Evolutionary conservation across 768 basidiomycete species (phyloP).

Genomic region (Roridomyces roridus): DNA sequence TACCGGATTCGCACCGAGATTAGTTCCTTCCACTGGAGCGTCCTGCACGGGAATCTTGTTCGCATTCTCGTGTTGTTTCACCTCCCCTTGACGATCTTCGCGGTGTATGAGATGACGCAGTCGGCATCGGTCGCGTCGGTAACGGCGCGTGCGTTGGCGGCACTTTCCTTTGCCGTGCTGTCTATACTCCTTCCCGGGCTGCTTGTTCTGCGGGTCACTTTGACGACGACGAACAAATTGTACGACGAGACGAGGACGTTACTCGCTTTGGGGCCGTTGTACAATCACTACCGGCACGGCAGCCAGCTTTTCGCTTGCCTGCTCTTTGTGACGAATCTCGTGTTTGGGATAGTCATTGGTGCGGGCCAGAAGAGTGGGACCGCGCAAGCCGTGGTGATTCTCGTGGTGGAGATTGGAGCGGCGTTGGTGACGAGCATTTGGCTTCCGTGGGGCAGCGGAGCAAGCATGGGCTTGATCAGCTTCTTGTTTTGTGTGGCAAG

Average conservation of each 20-base stretch:
- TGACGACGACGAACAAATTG: conserved; percentile 85
- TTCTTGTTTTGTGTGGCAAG: conserved; percentile 92
- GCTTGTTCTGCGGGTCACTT: conserved; percentile 77
- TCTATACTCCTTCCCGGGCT: conserved; percentile 79
- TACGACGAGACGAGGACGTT: conserved; percentile 95
- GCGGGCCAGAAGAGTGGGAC: conserved; percentile 91
- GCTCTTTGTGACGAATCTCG: conserved; percentile 81
- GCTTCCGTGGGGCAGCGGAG: conserved; percentile 96
- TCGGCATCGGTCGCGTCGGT: conserved; percentile 55
- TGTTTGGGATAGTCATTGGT: conserved; percentile 85
- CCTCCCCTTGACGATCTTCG: conserved; percentile 91
- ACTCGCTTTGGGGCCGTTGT: conserved; percentile 88
- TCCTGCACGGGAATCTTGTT: conserved; percentile 89
- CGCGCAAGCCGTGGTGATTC: conserved; percentile 87
- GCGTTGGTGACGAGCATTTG: conserved; percentile 91
- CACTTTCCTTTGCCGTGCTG: conserved; percentile 78
- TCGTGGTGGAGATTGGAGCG: conserved; percentile 86
- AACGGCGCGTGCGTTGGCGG: conserved; percentile 78
- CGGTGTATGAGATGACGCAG: conserved; percentile 83
- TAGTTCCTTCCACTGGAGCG: conserved; percentile 80
- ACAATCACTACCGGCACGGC: conserved; percentile 92
- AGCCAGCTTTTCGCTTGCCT: conserved; percentile 88
- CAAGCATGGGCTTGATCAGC: conserved; percentile 95
- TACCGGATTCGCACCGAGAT: conserved; percentile 64
- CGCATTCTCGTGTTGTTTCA: conserved; percentile 93